A percentile compares a stretch with the other conserved stretches of the same genome.
Evolutionary conservation across 345 rosid genomes (phyloP).

Genomic region (Camelina hispida): DNA sequence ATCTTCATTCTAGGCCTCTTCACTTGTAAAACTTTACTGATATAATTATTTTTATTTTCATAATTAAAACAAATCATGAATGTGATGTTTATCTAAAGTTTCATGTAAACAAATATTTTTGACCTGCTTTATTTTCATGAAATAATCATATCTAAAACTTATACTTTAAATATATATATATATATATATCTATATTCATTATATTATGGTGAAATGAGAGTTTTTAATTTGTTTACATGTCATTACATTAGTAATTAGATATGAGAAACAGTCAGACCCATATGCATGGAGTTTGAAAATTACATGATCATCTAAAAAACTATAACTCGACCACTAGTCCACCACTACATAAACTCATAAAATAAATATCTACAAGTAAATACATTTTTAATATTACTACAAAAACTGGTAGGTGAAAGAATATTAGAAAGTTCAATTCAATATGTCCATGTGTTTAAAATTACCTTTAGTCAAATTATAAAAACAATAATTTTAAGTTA

Average conservation of each 20-base stretch:
- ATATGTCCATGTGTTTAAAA: too few species aligned
- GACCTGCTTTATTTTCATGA: neutral
- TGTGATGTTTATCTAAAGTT: neutral
- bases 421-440: neutral
- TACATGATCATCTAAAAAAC: neutral
- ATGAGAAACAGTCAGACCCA: neutral
- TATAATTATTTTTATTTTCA: neutral
- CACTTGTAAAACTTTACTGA: slow-evolving; percentile 36
- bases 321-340: neutral
- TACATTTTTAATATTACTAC: neutral
- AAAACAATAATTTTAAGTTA: too few species aligned
- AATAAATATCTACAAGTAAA: neutral
- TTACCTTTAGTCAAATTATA: too few species aligned
- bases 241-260: neutral
- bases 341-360: neutral
- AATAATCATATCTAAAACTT: neutral
- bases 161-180: too few species aligned
- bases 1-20: slow-evolving; percentile 55
- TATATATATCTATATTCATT: neutral
- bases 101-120: neutral
- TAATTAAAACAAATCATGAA: neutral
- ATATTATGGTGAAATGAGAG: neutral
- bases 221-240: neutral
- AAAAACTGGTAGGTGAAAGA: slow-evolving; percentile 3
- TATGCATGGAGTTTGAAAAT: neutral